Evolutionary conservation across 2,329 filamentous ascomycete genomes (phyloP), one percentile per base, ranked within the genome.

Genomic region (Penicillium sp.): DNA sequence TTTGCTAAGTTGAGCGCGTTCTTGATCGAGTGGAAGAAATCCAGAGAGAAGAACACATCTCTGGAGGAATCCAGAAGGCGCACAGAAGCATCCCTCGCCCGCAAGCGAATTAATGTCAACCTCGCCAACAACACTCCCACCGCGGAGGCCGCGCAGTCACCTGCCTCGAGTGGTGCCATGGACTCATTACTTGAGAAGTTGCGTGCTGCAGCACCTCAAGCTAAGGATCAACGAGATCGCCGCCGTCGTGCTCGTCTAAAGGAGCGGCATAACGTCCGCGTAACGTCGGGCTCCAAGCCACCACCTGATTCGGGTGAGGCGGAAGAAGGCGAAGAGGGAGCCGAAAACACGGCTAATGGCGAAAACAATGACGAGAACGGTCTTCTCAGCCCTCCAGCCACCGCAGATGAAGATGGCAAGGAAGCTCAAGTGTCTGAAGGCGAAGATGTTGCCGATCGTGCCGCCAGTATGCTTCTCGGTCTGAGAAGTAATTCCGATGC

Each of bases 141-240:
- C 19, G 76, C 77, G 17, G 76, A 78, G 13, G 74, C 74, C 19
- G 86, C 86, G 6, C 80, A 83, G 31, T 89, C 88, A 3, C 89
- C 91, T 25, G 83, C 84, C 33, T 88, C 86, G 55, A 91, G 91
- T 7, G 94, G 93, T 53, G 94, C 93, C 52, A 97, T 99, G 93
- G 94, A 99, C 77, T 91, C 89, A 41, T 80, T 99, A 25, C 85
- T 99, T 49, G 91, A 97, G 84, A 97, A 97, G 77, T 81, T 99
- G 55, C 89, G 94, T 57, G 93, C 92, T 55, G 94, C 94, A 1
- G 93, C 93, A 55, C 93, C 94, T 31, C 91, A 96, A 77, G 86
- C 90, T 29, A 84, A 90, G 73, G 93, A 97, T 73, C 89, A 96
- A 74, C 86, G 93, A 70, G 94, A 97, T 74, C 86, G 92, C 66